These are phyloP conservation scores for Hypoxylon rubiginosum DNA, from an alignment of 2,329 filamentous ascomycete species.

Conservation along the genomic window DNA sequence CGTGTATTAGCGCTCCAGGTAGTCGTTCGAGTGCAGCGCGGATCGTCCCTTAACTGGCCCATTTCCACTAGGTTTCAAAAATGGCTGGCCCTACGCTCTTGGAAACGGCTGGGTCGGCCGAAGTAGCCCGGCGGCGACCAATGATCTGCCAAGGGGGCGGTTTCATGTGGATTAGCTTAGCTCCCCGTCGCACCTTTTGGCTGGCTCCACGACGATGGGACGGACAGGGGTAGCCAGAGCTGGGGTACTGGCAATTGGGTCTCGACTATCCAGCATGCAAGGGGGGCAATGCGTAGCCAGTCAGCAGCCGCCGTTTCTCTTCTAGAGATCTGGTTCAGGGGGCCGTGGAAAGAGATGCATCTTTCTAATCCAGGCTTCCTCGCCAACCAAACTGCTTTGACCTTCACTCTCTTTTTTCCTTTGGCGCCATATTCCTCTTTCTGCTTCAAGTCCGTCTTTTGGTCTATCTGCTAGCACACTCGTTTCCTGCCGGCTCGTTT, in stretches of 20 bases:
- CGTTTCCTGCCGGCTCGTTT: conserved; percentile 42
- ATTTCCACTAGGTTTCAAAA: conserved; percentile 41
- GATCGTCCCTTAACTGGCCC: conserved; percentile 5
- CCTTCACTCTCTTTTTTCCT: conserved; percentile 38
- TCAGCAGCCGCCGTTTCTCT: conserved; percentile 32
- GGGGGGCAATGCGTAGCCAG: conserved; percentile 32
- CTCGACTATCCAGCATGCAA: conserved; percentile 30
- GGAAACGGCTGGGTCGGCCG: conserved; percentile 19
- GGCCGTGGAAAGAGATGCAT: conserved; percentile 27
- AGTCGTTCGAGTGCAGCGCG: background rate
- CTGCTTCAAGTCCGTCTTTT: conserved; percentile 29
- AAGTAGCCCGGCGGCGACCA: conserved; percentile 30
- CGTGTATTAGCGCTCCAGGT: conserved; percentile 3
- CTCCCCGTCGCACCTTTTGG: conserved; percentile 24
- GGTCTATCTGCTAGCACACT: conserved; percentile 35
- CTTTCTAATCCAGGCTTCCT: conserved; percentile 45
- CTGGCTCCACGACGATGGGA: conserved; percentile 33
- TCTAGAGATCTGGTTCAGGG: conserved; percentile 41
- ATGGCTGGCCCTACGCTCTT: conserved; percentile 26
- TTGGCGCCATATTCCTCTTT: conserved; percentile 41
- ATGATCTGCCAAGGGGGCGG: conserved; percentile 37
- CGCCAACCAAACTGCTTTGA: conserved; percentile 43
- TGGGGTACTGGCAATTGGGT: conserved; percentile 28
- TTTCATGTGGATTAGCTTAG: conserved; percentile 38
- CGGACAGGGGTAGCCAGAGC: conserved; percentile 33